These are phyloP conservation scores for Leptographium lundbergii DNA, from an alignment of 2,329 filamentous ascomycete species.

Conservation along the genomic window DNA sequence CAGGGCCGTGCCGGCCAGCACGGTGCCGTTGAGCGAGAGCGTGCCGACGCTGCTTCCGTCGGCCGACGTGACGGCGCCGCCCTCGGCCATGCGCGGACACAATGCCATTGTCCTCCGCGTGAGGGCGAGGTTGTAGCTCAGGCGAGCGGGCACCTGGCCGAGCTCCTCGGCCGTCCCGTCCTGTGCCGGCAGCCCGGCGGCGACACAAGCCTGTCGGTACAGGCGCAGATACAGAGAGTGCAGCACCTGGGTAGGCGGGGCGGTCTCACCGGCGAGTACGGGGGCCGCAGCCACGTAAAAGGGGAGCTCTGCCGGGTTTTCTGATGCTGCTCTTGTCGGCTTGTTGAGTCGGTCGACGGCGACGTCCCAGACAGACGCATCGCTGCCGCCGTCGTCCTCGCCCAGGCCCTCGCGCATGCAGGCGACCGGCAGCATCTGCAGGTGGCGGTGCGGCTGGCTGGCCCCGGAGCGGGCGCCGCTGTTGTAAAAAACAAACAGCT, in stretches of 20 bases:
- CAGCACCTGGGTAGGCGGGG: constrained; percentile 18
- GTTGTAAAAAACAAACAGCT: constrained; percentile 58
- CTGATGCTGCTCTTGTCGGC: background rate
- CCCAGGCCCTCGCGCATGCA: constrained; percentile 44
- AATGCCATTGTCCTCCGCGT: constrained; percentile 40
- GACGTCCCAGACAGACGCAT: constrained; percentile 31
- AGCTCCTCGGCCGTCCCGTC: constrained; percentile 7
- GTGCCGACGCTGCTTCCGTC: constrained; percentile 21
- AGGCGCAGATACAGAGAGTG: constrained; percentile 32
- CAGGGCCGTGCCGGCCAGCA: constrained; percentile 51
- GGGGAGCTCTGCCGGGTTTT: background rate
- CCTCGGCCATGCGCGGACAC: constrained; percentile 41
- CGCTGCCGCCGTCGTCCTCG: constrained; percentile 5
- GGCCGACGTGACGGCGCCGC: constrained; percentile 17
- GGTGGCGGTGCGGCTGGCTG: constrained; percentile 58
- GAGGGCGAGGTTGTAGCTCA: constrained; percentile 53
- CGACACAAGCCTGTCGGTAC: constrained; percentile 31
- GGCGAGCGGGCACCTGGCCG: constrained; percentile 29
- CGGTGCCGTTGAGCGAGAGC: constrained; percentile 45
- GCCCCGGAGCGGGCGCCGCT: constrained; percentile 56
- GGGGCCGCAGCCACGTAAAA: constrained; percentile 7
- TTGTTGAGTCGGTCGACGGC: constrained; percentile 26
- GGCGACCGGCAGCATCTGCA: constrained; percentile 57
- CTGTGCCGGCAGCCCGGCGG: constrained; percentile 16
- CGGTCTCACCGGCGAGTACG: background rate